Conservation (phyloP, 441 rosid genomes). For the Lepidium campestre region DNA sequence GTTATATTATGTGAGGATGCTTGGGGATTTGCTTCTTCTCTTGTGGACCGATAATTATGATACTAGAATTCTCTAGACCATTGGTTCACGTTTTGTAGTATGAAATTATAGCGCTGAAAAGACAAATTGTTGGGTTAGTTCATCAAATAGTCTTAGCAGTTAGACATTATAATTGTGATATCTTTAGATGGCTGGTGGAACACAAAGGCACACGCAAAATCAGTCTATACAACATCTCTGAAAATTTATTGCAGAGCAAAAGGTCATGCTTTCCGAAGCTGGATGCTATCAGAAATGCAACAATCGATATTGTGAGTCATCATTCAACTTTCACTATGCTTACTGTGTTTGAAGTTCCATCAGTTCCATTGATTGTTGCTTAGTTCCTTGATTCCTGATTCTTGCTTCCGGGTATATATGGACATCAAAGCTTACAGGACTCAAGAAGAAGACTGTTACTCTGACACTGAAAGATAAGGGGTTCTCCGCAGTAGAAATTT, state of each 20-base stretch:
- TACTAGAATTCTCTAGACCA: background rate
- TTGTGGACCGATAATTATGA: background rate
- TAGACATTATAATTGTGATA: background rate
- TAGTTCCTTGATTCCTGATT: constrained; percentile 6
- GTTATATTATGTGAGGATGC: background rate
- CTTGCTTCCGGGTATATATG: constrained; percentile 15
- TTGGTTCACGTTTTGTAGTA: background rate
- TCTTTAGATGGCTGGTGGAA: background rate
- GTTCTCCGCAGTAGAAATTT: constrained; percentile 68
- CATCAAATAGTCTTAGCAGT: background rate
- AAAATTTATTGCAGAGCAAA: constrained; percentile 55
- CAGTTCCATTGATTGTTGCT: background rate
- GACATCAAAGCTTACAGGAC: constrained; percentile 68
- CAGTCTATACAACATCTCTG: constrained; percentile 5
- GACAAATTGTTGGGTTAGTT: background rate
- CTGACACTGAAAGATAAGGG: constrained; percentile 52
- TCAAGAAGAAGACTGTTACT: constrained; percentile 55
- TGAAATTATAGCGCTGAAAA: background rate
- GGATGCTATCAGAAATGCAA: constrained; percentile 86
- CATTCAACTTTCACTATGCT: background rate
- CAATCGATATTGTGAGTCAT: constrained; percentile 81
- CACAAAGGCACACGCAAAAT: background rate
- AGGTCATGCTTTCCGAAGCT: constrained; percentile 78
- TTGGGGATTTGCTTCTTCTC: background rate
- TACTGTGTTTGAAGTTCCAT: background rate